Percentiles rank a stretch among this genome's conserved stretches.
phyloP scores from a whole-genome alignment of 306 rosid genomes.

The Biancaea sappan region DNA sequence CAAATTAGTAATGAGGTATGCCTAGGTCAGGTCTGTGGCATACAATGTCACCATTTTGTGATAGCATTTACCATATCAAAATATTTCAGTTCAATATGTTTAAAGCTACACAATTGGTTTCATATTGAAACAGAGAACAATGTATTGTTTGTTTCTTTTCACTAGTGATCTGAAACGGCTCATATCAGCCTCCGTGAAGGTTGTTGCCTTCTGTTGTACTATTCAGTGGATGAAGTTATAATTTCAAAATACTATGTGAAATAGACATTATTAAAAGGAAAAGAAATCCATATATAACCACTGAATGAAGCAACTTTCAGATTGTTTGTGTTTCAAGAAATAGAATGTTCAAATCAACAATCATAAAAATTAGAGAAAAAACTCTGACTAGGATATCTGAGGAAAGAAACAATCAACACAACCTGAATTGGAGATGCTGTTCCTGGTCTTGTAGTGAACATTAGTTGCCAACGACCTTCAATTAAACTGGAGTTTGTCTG shows the following conservation, averaged over 20 bases:
- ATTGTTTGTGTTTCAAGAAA: neutral
- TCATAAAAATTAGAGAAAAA: neutral
- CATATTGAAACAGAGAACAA: neutral
- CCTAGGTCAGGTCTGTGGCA: conserved; percentile 27
- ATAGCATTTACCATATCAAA: conserved; percentile 12
- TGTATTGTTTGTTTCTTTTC: neutral
- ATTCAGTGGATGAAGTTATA: neutral
- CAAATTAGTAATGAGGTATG: conserved; percentile 18
- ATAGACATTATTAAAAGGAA: neutral
- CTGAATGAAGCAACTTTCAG: neutral
- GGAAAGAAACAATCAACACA: conserved; percentile 11
- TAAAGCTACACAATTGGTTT: neutral
- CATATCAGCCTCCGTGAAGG: conserved; percentile 4
- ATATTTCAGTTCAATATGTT: conserved; percentile 22
- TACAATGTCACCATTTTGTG: neutral
- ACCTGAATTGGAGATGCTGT: conserved; percentile 95
- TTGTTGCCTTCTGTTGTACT: neutral
- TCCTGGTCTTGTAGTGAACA: conserved; percentile 93
- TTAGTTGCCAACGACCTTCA: conserved; percentile 92
- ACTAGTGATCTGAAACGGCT: neutral
- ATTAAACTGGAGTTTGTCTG: conserved; percentile 80
- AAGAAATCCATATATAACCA: neutral
- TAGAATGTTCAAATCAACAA: neutral
- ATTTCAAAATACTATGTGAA: conserved; percentile 9
- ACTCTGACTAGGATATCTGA: neutral